A percentile compares a stretch with the other conserved stretches of the same genome.
These are phyloP conservation scores for Claviceps lovelessii DNA, from an alignment of 2,329 filamentous ascomycete species.

Conservation along the genomic window DNA sequence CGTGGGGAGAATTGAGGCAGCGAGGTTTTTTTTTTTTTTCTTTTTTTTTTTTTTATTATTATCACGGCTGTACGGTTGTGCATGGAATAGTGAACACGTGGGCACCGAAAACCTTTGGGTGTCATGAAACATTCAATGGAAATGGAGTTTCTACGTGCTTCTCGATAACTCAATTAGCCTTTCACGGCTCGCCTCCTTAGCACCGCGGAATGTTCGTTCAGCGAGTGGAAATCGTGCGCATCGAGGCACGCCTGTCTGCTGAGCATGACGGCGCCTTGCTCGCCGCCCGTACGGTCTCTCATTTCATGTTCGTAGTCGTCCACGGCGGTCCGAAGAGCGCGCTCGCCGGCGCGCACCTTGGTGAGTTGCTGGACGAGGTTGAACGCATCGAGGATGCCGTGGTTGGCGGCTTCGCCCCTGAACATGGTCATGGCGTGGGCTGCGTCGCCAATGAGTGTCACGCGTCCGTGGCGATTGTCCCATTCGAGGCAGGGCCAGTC, in stretches of 20 bases:
- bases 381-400: constrained; percentile 26
- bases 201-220: constrained; percentile 20
- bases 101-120: too few species aligned
- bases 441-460: constrained; percentile 38
- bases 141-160: too few species aligned
- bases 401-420: constrained; percentile 25
- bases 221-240: constrained; percentile 16
- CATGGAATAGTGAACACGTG: too few species aligned
- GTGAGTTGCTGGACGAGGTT: constrained; percentile 14
- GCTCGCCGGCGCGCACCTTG: constrained; percentile 6
- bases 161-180: background rate
- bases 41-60: too few species aligned
- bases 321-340: constrained; percentile 8
- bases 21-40: too few species aligned
- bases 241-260: constrained; percentile 20
- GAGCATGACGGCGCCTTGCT: constrained; percentile 15
- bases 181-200: constrained; percentile 13
- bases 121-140: too few species aligned
- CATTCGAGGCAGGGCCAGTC: constrained; percentile 26
- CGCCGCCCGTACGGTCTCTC: constrained; percentile 12
- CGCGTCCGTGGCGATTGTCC: constrained; percentile 27
- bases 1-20: too few species aligned
- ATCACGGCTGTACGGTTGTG: too few species aligned
- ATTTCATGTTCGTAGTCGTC: constrained; percentile 19
- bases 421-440: constrained; percentile 48